phyloP scores from a whole-genome alignment of 495 filamentous ascomycete species.

The Neurospora sp. region DNA sequence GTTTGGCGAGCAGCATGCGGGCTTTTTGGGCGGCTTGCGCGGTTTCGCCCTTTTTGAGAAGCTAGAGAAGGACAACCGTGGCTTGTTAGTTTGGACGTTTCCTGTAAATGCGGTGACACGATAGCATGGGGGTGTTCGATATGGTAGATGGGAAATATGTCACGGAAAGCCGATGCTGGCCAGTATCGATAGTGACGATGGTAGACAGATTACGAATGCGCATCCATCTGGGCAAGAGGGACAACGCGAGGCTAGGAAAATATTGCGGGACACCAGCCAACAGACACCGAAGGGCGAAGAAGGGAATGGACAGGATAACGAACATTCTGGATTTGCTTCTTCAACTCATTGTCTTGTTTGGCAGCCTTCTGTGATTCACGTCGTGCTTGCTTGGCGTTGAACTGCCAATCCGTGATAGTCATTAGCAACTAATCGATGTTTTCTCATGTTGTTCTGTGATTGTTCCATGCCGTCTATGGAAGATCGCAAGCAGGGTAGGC shows the following conservation, averaged over 20 bases:
- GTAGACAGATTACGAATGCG: neutral
- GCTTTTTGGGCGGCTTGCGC: conserved; percentile 78
- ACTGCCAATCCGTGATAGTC: conserved; percentile 33
- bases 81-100: neutral
- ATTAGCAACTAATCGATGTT: neutral
- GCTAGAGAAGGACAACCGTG: conserved; percentile 32
- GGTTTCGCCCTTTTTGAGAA: conserved; percentile 59
- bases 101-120: neutral
- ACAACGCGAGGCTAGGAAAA: neutral
- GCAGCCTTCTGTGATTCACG: conserved; percentile 71
- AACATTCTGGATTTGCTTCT: conserved; percentile 76
- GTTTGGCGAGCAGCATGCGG: conserved; percentile 45
- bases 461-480: neutral
- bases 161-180: neutral
- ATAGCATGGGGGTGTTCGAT: neutral
- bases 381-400: conserved; percentile 76
- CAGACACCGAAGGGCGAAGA: neutral
- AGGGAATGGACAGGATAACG: conserved; percentile 3
- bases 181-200: neutral
- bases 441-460: neutral
- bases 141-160: neutral
- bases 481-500: neutral
- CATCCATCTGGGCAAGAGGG: neutral
- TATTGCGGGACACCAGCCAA: neutral
- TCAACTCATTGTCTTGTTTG: conserved; percentile 72